Conservation (phyloP, 257 asterid genomes). For the Scutellaria galericulata region DNA sequence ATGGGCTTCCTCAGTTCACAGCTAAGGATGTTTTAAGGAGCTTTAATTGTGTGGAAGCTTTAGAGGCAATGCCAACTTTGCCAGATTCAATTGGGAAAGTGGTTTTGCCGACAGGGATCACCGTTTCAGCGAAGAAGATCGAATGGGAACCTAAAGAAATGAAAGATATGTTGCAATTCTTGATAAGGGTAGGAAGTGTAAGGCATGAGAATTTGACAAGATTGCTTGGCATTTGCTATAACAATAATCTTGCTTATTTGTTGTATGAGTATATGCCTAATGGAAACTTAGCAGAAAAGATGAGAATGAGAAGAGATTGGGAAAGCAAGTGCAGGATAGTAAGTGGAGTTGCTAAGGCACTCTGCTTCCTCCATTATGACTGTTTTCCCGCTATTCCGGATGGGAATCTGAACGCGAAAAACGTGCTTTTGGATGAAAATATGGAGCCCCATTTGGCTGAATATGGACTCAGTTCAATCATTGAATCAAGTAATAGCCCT, state of each 20-base stretch:
- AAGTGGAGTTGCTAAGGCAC: conserved; percentile 70
- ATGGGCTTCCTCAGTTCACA: conserved; percentile 77
- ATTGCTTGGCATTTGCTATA: conserved; percentile 78
- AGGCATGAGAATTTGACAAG: conserved; percentile 80
- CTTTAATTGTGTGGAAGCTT: conserved; percentile 48
- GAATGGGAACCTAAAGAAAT: conserved; percentile 62
- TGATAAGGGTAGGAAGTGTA: conserved; percentile 66
- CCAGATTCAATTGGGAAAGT: conserved; percentile 61
- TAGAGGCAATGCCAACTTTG: conserved; percentile 33
- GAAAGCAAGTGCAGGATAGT: conserved; percentile 63
- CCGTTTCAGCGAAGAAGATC: conserved; percentile 75
- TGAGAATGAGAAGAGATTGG: conserved; percentile 63
- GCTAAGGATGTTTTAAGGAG: conserved; percentile 84
- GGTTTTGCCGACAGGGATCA: conserved; percentile 86
- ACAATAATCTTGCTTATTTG: conserved; percentile 66
- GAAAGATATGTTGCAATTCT: conserved; percentile 45
- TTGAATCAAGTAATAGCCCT: conserved; percentile 41
- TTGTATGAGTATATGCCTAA: conserved; percentile 76
- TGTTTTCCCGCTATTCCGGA: conserved; percentile 84
- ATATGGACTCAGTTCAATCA: conserved; percentile 61
- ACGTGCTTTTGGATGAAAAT: conserved; percentile 75
- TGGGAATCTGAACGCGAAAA: conserved; percentile 71
- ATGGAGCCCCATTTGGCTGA: conserved; percentile 88
- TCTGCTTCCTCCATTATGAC: conserved; percentile 79
- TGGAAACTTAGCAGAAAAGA: conserved; percentile 69